phyloP scores from a whole-genome alignment of 2,329 filamentous ascomycete genomes.

The Calonectria henricotiae region DNA sequence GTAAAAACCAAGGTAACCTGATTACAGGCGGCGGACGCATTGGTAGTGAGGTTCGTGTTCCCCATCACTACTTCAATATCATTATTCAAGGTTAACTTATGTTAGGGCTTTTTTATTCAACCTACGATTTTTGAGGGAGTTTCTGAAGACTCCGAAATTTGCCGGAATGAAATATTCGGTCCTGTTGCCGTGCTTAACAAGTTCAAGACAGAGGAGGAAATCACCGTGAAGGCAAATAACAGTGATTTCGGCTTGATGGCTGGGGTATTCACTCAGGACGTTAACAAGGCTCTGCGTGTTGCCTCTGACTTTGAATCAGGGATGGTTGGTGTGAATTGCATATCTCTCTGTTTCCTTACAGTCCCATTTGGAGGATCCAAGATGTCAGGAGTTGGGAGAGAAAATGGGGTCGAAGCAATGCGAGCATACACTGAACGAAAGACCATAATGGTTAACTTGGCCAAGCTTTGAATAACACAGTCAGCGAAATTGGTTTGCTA shows the following conservation, averaged over 20 bases:
- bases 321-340: slow-evolving; percentile 79
- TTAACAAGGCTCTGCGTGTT: slow-evolving; percentile 74
- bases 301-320: slow-evolving; percentile 74
- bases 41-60: slow-evolving; percentile 56
- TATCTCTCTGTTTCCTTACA: slow-evolving; percentile 58
- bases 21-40: slow-evolving; percentile 60
- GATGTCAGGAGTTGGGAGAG: slow-evolving; percentile 66
- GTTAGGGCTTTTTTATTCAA: slow-evolving; percentile 62
- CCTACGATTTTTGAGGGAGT: slow-evolving; percentile 66
- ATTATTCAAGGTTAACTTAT: slow-evolving; percentile 10
- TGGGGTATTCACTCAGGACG: slow-evolving; percentile 74
- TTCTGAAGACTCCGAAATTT: slow-evolving; percentile 63
- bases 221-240: slow-evolving; percentile 70
- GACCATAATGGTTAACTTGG: slow-evolving; percentile 65
- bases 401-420: slow-evolving; percentile 66
- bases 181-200: slow-evolving; percentile 70
- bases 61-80: background rate
- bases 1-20: slow-evolving; percentile 57
- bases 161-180: slow-evolving; percentile 72
- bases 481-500: too few species aligned
- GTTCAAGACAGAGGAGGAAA: slow-evolving; percentile 73
- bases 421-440: slow-evolving; percentile 67
- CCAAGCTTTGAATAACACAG: slow-evolving; percentile 33
- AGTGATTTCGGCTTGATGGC: slow-evolving; percentile 64
- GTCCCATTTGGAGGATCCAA: slow-evolving; percentile 69